Base-by-base conservation (phyloP, 495 filamentous ascomycete genomes). In the Cryomyces antarcticus region DNA sequence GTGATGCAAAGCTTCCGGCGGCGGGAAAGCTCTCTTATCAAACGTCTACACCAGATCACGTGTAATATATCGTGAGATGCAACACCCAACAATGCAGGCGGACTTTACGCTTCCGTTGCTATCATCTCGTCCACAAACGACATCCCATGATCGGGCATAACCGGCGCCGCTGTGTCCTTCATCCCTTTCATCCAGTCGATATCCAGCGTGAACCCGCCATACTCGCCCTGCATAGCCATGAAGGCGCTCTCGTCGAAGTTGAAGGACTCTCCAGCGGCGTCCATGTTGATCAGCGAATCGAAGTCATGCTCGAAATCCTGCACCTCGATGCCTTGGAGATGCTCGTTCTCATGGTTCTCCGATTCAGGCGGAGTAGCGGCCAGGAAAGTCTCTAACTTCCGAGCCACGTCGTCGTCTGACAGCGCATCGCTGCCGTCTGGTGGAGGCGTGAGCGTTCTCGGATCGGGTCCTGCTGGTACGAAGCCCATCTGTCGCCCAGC, bases 291-390 rank as follows among this genome's bases (percentile, higher is more conserved):
- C 43, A 55, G 31, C 4, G 39, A 38, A 33, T 62, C 60, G 47
- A 63, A 63, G 30, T 59, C 59, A 7, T 52, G 49, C 40, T 62
- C 59, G 37, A 59, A 55, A n/a, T 60, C 56, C 45, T 24, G 7
- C 29, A 9, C 31, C 28, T 1, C 24, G 12, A 31, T 17, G 29
- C 28, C 13, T n/a, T 36, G n/a, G 30, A 46, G 27, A 10, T 35
- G 31, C 27, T 34, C 30, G 45, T 13, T 28, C 17, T 48, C 37
- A 7, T 39, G 27, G 10, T 39, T 0, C 7, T 39, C n/a, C 4
- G 54, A 55, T 35, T 54, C 49, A 7, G 62, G 60, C 3, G 62
- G 60, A 9, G 61, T 63, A 37, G 55, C 54, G 5, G 61, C 59
- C 5, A 65, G 58, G 53, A 57, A 63, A 4, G 57, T 49, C 45